Conservation (phyloP, 306 rosid genomes). For the Coriaria nepalensis region DNA sequence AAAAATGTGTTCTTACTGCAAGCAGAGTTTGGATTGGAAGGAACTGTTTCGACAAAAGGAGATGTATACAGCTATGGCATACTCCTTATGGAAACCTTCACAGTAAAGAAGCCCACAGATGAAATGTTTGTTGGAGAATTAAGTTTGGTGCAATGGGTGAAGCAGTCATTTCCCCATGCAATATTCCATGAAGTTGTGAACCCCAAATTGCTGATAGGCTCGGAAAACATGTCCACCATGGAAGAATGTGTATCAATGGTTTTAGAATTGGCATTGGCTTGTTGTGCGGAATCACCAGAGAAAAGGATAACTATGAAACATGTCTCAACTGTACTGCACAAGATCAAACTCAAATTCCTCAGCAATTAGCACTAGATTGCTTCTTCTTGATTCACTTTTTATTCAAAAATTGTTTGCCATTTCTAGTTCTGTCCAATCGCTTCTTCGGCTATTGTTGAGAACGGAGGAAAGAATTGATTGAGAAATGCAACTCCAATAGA, state of each 20-base stretch:
- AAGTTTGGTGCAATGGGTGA: conserved; percentile 10
- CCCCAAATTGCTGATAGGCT: conserved; percentile 1
- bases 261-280: conserved; percentile 2
- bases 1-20: neutral
- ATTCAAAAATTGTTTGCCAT: no score
- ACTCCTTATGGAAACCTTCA: conserved; percentile 29
- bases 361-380: neutral
- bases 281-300: conserved; percentile 1
- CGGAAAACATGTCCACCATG: neutral
- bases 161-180: conserved; percentile 8
- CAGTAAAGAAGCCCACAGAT: conserved; percentile 28
- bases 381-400: no score
- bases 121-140: conserved; percentile 16
- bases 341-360: conserved; percentile 1
- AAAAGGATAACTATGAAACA: conserved; percentile 5
- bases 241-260: conserved; percentile 3
- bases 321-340: conserved; percentile 2
- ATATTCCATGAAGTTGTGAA: neutral
- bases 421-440: no score
- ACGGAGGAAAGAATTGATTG: no score
- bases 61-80: conserved; percentile 35
- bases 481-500: no score
- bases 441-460: no score
- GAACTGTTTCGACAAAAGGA: conserved; percentile 21
- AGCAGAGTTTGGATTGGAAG: conserved; percentile 23